Conservation (phyloP, 495 filamentous ascomycete species). For the Penicillium pancosmium region DNA sequence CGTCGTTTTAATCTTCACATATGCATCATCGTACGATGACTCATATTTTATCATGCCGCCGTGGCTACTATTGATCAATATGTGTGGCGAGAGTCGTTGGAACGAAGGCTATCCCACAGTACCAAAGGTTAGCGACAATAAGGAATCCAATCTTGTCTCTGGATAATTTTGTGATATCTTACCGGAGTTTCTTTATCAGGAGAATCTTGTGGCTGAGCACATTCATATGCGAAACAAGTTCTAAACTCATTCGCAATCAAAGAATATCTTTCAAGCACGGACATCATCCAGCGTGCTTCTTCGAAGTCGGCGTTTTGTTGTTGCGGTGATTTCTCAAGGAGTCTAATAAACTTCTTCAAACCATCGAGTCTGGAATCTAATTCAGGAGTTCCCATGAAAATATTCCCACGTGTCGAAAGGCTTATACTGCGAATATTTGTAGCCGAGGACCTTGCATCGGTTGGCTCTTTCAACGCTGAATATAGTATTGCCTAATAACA, state of each 20-base stretch:
- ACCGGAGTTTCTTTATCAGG: background rate
- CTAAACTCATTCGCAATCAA: background rate
- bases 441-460: background rate
- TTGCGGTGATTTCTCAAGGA: background rate
- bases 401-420: background rate
- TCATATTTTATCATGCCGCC: conserved; percentile 1
- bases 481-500: conserved; percentile 5
- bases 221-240: background rate
- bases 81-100: conserved; percentile 2
- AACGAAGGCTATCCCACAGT: background rate
- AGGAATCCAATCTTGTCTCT: background rate
- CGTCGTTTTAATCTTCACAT: conserved; percentile 1
- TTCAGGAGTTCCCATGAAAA: conserved; percentile 13
- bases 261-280: background rate
- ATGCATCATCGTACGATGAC: background rate
- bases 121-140: background rate
- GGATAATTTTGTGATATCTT: background rate
- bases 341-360: background rate
- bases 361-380: conserved; percentile 5
- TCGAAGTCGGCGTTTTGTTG: background rate
- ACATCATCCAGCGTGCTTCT: conserved; percentile 10
- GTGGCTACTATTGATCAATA: background rate
- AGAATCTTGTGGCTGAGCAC: background rate
- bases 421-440: background rate
- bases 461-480: background rate